Base-by-base conservation (phyloP, 2,329 filamentous ascomycete genomes). In the Penicillium sp. region DNA sequence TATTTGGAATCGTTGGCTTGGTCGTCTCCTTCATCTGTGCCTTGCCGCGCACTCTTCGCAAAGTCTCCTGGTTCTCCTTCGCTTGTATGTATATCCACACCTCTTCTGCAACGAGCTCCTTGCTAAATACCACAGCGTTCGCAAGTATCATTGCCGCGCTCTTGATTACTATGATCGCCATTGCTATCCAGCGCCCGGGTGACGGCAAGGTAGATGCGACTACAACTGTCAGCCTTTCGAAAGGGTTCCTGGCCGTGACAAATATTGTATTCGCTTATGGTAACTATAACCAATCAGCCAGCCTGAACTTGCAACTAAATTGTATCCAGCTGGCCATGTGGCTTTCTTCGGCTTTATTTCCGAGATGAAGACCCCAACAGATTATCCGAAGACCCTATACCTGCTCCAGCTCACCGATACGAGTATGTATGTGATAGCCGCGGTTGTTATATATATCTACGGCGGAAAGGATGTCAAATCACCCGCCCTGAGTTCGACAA, bases 221-320 rank as follows among this genome's bases (percentile, higher is more conserved):
- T 11, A 67, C 68, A 12, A 61, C 31, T 12, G 46, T 50, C 25
- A 75, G 9, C 28, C 76, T 87, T 38, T 72, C 76, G 30, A 76
- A 81, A 36, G 83, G 75, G 19, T 86, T 87, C 63, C 76, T 84
- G 31, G 79, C 83, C 14, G 78, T 87, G 47, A 79, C 77, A 62
- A 88, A 88, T 72, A 89, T 90, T 55, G 78, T 88, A 44, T 84
- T 90, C 58, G 86, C 87, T 52, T 90, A 86, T 73, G 77, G 84
- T 77, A 66, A 67, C 69, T 55, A 63, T 31, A 12, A 14, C 5
- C 59, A 11, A 22, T 2, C 17, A 12, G 7, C 1, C 7, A 17
- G 0, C 16, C 1, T 2, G 4, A 2, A 0, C 8, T 9, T 11
- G 2, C 12, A 10, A 43, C 66, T 58, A 65, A 67, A 56, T 65